Evolutionary conservation across 371 early-diverging fungal genomes (phyloP).

Genomic region (Batrachochytrium dendrobatidis): DNA sequence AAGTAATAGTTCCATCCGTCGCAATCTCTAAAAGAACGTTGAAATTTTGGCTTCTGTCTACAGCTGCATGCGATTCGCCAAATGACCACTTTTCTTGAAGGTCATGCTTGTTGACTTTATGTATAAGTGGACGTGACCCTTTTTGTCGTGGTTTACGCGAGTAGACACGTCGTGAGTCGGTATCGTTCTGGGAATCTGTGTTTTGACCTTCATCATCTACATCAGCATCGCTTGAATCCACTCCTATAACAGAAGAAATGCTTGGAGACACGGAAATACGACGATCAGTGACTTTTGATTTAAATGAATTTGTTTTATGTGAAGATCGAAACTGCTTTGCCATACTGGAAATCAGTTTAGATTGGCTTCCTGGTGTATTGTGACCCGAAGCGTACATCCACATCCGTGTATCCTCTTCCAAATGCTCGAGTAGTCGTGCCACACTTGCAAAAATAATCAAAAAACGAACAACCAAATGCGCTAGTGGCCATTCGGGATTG

Average conservation of each 20-base stretch:
- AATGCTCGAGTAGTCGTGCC: conserved; percentile 39
- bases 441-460: conserved; percentile 44
- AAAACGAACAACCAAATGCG: conserved; percentile 26
- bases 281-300: neutral
- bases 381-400: conserved; percentile 24
- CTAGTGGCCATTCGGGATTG: conserved; percentile 26
- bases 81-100: conserved; percentile 13
- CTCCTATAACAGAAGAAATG: neutral
- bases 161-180: neutral
- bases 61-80: conserved; percentile 29
- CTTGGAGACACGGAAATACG: neutral
- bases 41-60: conserved; percentile 32
- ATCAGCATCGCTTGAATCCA: neutral
- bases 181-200: conserved; percentile 14
- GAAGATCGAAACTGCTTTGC: neutral
- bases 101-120: neutral
- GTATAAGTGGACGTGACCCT: conserved; percentile 3
- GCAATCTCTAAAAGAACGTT: conserved; percentile 42
- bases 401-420: conserved; percentile 40
- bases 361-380: neutral
- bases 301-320: neutral
- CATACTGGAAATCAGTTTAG: neutral
- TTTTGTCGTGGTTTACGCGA: neutral
- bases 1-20: conserved; percentile 32
- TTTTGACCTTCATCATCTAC: neutral